Evolutionary conservation across 2,329 filamentous ascomycete genomes (phyloP).

Genomic region (Botrytis sinoallii): DNA sequence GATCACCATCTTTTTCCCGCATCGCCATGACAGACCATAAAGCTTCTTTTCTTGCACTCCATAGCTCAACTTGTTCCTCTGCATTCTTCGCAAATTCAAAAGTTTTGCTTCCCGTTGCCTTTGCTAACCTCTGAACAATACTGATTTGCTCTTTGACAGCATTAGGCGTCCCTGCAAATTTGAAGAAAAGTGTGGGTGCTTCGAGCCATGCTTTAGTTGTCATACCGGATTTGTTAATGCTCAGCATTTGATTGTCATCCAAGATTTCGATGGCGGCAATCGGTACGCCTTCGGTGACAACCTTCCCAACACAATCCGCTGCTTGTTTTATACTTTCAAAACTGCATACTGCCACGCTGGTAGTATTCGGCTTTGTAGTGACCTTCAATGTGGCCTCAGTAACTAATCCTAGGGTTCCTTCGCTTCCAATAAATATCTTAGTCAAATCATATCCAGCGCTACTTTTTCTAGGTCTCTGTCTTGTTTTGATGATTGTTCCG

Average conservation of each 20-base stretch:
- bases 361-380: conserved; percentile 74
- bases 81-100: conserved; percentile 74
- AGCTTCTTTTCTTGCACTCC: conserved; percentile 80
- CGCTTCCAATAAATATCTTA: conserved; percentile 82
- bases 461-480: conserved; percentile 83
- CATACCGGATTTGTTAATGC: conserved; percentile 62
- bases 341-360: conserved; percentile 73
- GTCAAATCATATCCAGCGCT: conserved; percentile 91
- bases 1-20: conserved; percentile 57
- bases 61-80: conserved; percentile 72
- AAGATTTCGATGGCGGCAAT: conserved; percentile 91
- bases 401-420: conserved; percentile 86
- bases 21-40: conserved; percentile 76
- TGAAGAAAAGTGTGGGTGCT: conserved; percentile 78
- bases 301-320: conserved; percentile 67
- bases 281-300: conserved; percentile 77
- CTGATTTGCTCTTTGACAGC: conserved; percentile 76
- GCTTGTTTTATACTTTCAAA: conserved; percentile 48
- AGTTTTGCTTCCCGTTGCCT: conserved; percentile 57
- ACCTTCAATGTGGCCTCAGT: conserved; percentile 89
- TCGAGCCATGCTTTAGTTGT: conserved; percentile 68
- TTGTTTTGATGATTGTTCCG: conserved; percentile 84
- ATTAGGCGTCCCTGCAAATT: conserved; percentile 68
- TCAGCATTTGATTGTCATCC: conserved; percentile 84
- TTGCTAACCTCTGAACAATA: conserved; percentile 63